phyloP scores from a whole-genome alignment of 176 grass and related monocot genomes.

The Lolium rigidum region DNA sequence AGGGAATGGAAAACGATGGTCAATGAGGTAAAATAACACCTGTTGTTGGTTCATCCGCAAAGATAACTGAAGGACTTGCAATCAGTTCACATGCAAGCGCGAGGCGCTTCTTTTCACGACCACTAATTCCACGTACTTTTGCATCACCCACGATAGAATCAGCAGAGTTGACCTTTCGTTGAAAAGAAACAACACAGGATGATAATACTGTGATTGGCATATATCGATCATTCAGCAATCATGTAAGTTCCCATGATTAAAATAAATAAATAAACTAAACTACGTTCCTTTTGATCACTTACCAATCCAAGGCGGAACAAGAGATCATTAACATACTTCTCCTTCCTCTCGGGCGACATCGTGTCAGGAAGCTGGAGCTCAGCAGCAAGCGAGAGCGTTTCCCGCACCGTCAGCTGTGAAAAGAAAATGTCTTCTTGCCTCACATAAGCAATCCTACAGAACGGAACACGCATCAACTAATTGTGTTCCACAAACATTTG shows the following conservation, averaged over 20 bases:
- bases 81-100: conserved; percentile 93
- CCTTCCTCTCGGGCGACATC: conserved; percentile 63
- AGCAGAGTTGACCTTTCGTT: conserved; percentile 82
- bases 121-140: conserved; percentile 94
- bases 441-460: conserved; percentile 75
- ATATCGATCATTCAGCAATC: not conserved
- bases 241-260: not conserved
- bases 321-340: conserved; percentile 72
- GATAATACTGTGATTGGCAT: not conserved
- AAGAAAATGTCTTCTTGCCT: conserved; percentile 96
- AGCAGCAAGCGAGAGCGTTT: conserved; percentile 84
- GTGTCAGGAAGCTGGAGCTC: conserved; percentile 83
- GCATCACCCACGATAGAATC: conserved; percentile 92
- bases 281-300: not conserved
- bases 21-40: conserved; percentile 49
- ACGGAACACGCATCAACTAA: conserved; percentile 10
- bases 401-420: conserved; percentile 81
- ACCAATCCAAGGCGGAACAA: conserved; percentile 95
- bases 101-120: conserved; percentile 93
- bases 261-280: not conserved
- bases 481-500: not conserved
- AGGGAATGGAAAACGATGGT: not conserved
- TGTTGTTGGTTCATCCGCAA: conserved; percentile 94
- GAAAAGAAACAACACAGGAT: not conserved
- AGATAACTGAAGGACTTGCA: conserved; percentile 93